Percentiles rank a stretch among this genome's conserved stretches.
phyloP scores from a whole-genome alignment of 345 rosid genomes.

The Isatis tinctoria region DNA sequence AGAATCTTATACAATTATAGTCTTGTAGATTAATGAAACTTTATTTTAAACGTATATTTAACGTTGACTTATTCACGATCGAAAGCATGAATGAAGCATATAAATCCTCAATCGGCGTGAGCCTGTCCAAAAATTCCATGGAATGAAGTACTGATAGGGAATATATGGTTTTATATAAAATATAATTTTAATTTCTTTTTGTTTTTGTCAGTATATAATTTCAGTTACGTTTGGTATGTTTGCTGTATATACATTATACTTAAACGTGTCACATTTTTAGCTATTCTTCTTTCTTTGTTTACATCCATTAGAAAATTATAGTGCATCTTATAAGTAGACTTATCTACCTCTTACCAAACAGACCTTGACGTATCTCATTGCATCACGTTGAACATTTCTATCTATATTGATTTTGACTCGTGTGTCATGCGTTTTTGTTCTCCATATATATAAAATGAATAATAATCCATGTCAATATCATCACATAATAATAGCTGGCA shows the following conservation, averaged over 20 bases:
- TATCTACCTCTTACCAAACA: not conserved
- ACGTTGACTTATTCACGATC: not conserved
- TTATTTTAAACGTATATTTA: not conserved
- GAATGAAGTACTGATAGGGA: not conserved
- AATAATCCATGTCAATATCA: not conserved
- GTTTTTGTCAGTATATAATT: too few relatives aligned
- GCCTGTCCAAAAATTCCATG: constrained; percentile 3
- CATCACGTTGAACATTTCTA: not conserved
- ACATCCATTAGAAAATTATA: not conserved
- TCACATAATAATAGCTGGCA: not conserved
- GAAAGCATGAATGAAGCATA: constrained; percentile 18
- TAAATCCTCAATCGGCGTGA: constrained; percentile 11
- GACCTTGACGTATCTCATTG: not conserved
- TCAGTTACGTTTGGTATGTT: not conserved
- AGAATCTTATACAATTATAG: not conserved
- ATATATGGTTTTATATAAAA: not conserved
- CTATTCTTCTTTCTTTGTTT: not conserved
- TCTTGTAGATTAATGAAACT: not conserved
- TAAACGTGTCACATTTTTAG: not conserved
- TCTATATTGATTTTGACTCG: not conserved
- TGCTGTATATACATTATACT: not conserved
- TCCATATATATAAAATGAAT: not conserved
- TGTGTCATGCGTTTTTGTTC: constrained; percentile 16
- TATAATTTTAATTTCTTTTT: not conserved
- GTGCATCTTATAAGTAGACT: not conserved